phyloP scores from a whole-genome alignment of 805 yeast genomes.

The Wickerhamiella nectarea region DNA sequence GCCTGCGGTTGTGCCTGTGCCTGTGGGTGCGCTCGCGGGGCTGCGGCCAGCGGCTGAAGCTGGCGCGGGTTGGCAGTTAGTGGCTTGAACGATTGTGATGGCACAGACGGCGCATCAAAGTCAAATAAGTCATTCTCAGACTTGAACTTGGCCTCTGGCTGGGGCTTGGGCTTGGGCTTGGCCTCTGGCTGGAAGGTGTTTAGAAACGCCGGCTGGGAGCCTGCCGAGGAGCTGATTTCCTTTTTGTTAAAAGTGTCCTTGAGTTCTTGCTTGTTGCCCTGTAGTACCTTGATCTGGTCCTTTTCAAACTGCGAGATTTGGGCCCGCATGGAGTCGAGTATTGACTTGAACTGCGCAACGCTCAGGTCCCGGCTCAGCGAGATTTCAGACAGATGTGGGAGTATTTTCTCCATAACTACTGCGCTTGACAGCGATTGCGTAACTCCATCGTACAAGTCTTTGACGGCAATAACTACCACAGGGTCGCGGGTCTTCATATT shows the following conservation, averaged over 20 bases:
- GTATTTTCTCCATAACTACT: slow-evolving; percentile 36
- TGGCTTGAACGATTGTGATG: too few relatives aligned
- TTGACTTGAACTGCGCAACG: slow-evolving; percentile 30
- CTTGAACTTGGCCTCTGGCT: background rate
- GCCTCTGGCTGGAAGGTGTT: background rate
- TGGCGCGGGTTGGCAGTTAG: too few relatives aligned
- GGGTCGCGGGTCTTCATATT: slow-evolving; percentile 68
- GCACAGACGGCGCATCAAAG: background rate
- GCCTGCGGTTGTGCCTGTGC: background rate
- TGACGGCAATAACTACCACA: slow-evolving; percentile 39
- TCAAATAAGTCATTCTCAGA: background rate
- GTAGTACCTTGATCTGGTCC: slow-evolving; percentile 24
- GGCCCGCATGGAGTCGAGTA: slow-evolving; percentile 29
- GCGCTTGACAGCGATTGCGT: slow-evolving; percentile 34
- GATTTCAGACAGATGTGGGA: slow-evolving; percentile 41
- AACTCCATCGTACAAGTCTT: slow-evolving; percentile 30
- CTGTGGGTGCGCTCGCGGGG: background rate
- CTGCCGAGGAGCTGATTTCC: background rate
- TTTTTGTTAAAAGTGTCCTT: slow-evolving; percentile 1
- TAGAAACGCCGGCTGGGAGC: background rate
- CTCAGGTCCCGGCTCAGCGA: slow-evolving; percentile 35
- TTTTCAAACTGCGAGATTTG: slow-evolving; percentile 34
- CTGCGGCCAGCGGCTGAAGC: too few relatives aligned
- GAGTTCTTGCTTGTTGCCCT: slow-evolving; percentile 9
- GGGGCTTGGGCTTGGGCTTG: background rate